These are phyloP conservation scores for Rhamnella rubrinervis DNA, from an alignment of 331 rosid genomes.

Conservation along the genomic window DNA sequence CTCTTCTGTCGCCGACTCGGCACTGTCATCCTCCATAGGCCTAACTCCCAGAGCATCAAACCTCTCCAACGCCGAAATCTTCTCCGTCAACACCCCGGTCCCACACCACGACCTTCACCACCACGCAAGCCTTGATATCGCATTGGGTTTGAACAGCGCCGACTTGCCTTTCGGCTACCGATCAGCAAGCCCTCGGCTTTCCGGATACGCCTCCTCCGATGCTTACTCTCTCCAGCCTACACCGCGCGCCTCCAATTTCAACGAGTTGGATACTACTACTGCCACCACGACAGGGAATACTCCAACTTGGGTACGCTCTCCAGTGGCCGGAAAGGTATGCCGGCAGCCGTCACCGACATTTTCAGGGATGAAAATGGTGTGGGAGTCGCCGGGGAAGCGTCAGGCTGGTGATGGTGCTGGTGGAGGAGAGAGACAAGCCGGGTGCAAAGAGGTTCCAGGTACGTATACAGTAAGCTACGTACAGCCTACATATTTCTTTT, in stretches of 20 bases:
- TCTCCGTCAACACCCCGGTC: conserved; percentile 59
- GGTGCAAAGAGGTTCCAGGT: conserved; percentile 48
- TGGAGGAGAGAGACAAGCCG: conserved; percentile 30
- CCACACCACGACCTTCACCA: neutral
- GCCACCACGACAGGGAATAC: conserved; percentile 35
- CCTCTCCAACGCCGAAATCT: conserved; percentile 66
- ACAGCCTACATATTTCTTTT: neutral
- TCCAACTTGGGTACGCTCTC: conserved; percentile 49
- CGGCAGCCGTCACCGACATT: conserved; percentile 36
- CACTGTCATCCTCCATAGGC: conserved; percentile 38
- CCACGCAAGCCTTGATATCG: conserved; percentile 12
- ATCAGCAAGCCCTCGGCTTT: conserved; percentile 33
- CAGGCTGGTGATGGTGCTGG: neutral
- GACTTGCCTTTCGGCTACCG: conserved; percentile 31
- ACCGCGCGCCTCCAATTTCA: conserved; percentile 55
- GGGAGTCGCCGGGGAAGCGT: conserved; percentile 52
- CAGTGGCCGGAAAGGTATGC: conserved; percentile 32
- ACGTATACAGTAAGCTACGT: neutral
- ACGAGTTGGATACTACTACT: conserved; percentile 41
- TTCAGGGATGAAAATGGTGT: conserved; percentile 28
- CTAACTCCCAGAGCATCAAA: conserved; percentile 61
- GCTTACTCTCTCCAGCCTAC: conserved; percentile 68
- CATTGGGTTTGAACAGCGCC: conserved; percentile 10
- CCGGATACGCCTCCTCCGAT: conserved; percentile 55
- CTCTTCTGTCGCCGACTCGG: conserved; percentile 40